Conservation (phyloP, 2,329 filamentous ascomycete genomes). For the Helminthosporium solani region DNA sequence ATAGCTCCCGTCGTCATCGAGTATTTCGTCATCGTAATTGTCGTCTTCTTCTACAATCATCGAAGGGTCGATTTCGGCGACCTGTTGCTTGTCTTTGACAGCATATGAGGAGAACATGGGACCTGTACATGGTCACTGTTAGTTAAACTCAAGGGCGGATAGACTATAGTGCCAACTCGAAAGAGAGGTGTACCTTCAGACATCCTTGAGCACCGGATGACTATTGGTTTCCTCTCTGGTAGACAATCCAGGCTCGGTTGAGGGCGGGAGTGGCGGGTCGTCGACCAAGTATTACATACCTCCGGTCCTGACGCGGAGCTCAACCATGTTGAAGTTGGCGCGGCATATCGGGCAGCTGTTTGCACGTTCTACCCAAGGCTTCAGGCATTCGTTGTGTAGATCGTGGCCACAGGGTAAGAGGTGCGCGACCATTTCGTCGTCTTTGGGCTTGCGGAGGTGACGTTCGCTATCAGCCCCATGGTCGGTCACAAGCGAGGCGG, state of each 20-base stretch:
- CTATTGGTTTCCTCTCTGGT: slow-evolving; percentile 8
- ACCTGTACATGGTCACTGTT: slow-evolving; percentile 44
- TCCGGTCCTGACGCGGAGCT: slow-evolving; percentile 76
- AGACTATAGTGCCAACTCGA: slow-evolving; percentile 1
- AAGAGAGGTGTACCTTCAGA: slow-evolving; percentile 12
- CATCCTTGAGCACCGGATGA: slow-evolving; percentile 10
- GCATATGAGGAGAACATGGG: slow-evolving; percentile 59
- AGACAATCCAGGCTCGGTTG: slow-evolving; percentile 13
- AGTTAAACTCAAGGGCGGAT: not conserved
- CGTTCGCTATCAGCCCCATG: slow-evolving; percentile 26
- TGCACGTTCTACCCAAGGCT: slow-evolving; percentile 92
- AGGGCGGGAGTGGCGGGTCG: slow-evolving; percentile 2
- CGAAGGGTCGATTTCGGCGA: slow-evolving; percentile 82
- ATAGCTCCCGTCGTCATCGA: slow-evolving; percentile 44
- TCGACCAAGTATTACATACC: slow-evolving; percentile 54
- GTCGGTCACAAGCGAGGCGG: slow-evolving; percentile 24
- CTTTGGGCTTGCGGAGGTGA: slow-evolving; percentile 26
- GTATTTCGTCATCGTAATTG: slow-evolving; percentile 63
- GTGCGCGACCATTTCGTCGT: slow-evolving; percentile 60
- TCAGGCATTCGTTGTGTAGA: slow-evolving; percentile 88
- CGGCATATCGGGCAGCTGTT: slow-evolving; percentile 98
- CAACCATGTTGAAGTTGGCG: slow-evolving; percentile 84
- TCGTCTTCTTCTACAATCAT: slow-evolving; percentile 78
- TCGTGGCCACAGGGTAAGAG: slow-evolving; percentile 81
- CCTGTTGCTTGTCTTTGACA: slow-evolving; percentile 83